Evolutionary conservation across 257 asterid genomes (phyloP), one percentile per base, ranked within the genome.

Genomic region (Anisodus acutangulus): DNA sequence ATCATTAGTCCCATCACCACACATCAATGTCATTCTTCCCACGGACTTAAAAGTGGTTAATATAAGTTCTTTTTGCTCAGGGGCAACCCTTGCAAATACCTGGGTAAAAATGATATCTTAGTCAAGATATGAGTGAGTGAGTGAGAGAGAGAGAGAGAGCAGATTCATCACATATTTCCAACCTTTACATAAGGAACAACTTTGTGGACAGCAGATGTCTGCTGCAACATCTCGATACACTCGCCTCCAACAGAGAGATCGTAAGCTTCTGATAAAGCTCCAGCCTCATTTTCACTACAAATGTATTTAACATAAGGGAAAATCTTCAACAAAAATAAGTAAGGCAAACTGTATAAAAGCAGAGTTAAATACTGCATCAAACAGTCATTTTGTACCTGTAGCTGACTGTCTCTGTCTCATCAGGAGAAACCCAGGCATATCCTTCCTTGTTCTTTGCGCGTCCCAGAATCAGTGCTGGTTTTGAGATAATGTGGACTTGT

Each of bases 1-100:
- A 87, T 97, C 99, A 83, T 97, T 97, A 70, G 99, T 97, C 78
- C 99, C 99, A 91, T 97, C 99, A 83, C 99, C 99, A 71, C 99
- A 97, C 99, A 94, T 97, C 86, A 97, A 88, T 47, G 99, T 88
- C 80, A 93, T 91, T 89, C 99, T 95, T 85, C 99, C 99, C 88
- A 97, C 99, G 3, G 97, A 92, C 78, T 90, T 95, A 88, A 95
- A 97, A 76, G 99, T 92, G 84, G 98, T 97, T 89, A 97, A 90
- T 82, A 97, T 97, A 84, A 94, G 98, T 88, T 97, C 99, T 90
- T 97, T 97, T 85, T 97, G 99, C 90, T 93, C 98, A 41, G 99
- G 99, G 72, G 99, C 99, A 82, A 97, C 99, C 89, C 98, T 94
- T 80, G 99, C 98, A 89, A 97, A 95, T 59, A 97, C 98, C 98